Evolutionary conservation across 2,329 filamentous ascomycete species (phyloP).

Genomic region (Exserohilum turcica): DNA sequence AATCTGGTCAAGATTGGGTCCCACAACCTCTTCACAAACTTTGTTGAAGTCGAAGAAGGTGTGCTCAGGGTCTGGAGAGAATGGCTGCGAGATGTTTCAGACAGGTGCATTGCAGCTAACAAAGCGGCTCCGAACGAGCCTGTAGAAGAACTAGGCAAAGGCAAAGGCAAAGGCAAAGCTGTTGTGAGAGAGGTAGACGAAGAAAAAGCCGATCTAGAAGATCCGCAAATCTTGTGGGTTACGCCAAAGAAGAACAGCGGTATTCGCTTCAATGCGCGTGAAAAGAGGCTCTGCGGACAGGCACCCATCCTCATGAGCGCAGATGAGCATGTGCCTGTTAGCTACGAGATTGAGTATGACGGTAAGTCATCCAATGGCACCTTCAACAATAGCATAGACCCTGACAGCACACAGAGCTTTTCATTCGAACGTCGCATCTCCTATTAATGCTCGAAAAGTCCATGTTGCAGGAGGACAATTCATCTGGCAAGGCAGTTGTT

Average conservation of each 20-base stretch:
- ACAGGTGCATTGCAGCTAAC: slow-evolving; percentile 20
- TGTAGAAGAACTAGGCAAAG: slow-evolving; percentile 31
- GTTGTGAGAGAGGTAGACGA: slow-evolving; percentile 17
- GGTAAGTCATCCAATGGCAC: slow-evolving; percentile 55
- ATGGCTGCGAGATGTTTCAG: slow-evolving; percentile 64
- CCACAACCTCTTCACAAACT: slow-evolving; percentile 64
- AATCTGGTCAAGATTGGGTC: slow-evolving; percentile 71
- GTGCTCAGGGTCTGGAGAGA: slow-evolving; percentile 73
- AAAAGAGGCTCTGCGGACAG: slow-evolving; percentile 54
- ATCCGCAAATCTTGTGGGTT: slow-evolving; percentile 67
- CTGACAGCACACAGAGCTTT: slow-evolving; percentile 29
- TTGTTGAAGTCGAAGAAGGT: slow-evolving; percentile 69
- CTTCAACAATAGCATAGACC: not conserved
- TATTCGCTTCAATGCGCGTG: slow-evolving; percentile 67
- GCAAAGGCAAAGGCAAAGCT: slow-evolving; percentile 33
- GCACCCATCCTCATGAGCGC: slow-evolving; percentile 61
- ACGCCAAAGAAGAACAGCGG: slow-evolving; percentile 68
- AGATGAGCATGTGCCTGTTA: slow-evolving; percentile 69
- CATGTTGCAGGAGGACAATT: slow-evolving; percentile 62
- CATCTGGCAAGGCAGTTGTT: slow-evolving; percentile 69
- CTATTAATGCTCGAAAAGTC: slow-evolving; percentile 65
- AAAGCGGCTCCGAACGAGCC: slow-evolving; percentile 21
- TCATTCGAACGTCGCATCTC: slow-evolving; percentile 41
- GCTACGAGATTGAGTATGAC: slow-evolving; percentile 73
- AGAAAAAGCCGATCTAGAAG: slow-evolving; percentile 16